Evolutionary conservation across 176 grass and related monocot genomes (phyloP), one percentile per base, ranked within the genome.

Genomic region (Ananas comosus): DNA sequence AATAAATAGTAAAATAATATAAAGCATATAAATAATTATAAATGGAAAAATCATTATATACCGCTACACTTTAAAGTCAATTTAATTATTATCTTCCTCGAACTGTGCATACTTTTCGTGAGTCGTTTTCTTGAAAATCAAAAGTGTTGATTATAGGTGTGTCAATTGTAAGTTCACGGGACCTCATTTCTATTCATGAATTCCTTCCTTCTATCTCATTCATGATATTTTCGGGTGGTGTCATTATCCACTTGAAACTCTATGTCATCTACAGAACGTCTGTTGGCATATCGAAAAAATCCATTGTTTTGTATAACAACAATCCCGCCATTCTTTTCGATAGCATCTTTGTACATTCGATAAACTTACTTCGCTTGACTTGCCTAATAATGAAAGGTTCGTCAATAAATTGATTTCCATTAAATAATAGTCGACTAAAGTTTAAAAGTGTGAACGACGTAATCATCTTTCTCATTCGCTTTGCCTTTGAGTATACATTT

Each of bases 381-480:
- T 49, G 54, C n/a, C 64, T 5, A 82, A 63, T 10, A n/a, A 70
- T 51, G 10, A 75, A 81, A 50, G 78, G 70, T 33, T 80, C 76
- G 65, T 70, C 53, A 28, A 65, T 25, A n/a, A 79, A 48, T 2
- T 21, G 49, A 1, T 48, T 3, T 14, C 42, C 17, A 17, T 1
- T 72, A 42, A 25, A 3, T 25, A 79, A 2, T 27, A 79, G 17
- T 12, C 42, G 52, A 27, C 19, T 70, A 12, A 79, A 72, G 25
- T 64, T 79, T 2, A 71, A 17, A 2, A 79, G 18, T 23, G 67
- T 65, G 1, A 79, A 52, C 3, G n/a, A 53, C 56, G 53, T 48
- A 58, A 17, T 54, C 64, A 47, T 71, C 16, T 69, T 70, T 66
- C 13, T 42, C 8, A 23, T 0, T 1, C 71, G n/a, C 16, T 1